Percentiles rank a stretch among this genome's conserved stretches.
Conservation (phyloP, 305 asterid species). For the Striga hermonthica region DNA sequence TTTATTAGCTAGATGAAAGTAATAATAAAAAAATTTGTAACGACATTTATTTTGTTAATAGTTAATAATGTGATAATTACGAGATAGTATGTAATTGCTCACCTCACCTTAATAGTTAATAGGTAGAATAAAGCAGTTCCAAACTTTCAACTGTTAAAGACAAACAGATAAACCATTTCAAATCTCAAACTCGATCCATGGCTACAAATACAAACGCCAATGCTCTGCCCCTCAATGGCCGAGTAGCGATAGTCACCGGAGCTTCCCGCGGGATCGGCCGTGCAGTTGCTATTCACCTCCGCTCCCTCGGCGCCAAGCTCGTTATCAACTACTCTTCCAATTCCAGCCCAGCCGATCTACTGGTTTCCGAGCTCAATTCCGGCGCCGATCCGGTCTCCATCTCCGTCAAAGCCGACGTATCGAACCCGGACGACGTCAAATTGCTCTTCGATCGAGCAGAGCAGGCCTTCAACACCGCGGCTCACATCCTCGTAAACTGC, state of each 20-base stretch:
- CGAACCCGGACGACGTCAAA: constrained; percentile 39
- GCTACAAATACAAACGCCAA: too few relatives aligned
- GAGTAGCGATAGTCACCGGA: constrained; percentile 44
- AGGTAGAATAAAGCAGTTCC: too few relatives aligned
- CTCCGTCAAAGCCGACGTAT: constrained; percentile 46
- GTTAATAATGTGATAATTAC: too few relatives aligned
- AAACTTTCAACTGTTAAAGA: too few relatives aligned
- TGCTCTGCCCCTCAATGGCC: constrained; percentile 37
- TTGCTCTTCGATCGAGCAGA: constrained; percentile 48
- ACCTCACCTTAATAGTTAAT: too few relatives aligned
- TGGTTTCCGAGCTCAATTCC: constrained; percentile 43
- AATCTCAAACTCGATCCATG: too few relatives aligned
- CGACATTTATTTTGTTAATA: too few relatives aligned
- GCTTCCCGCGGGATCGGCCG: constrained; percentile 47
- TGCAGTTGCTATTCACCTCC: constrained; percentile 41
- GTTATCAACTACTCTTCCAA: constrained; percentile 46
- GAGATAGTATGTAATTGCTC: too few relatives aligned
- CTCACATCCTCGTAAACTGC: constrained; percentile 45
- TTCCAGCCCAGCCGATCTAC: constrained; percentile 37
- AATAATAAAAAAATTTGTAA: too few relatives aligned
- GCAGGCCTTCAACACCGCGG: constrained; percentile 36
- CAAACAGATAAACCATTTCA: too few relatives aligned
- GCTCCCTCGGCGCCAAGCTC: constrained; percentile 45
- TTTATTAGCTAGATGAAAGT: too few relatives aligned
- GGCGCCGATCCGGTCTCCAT: constrained; percentile 31